Base-by-base conservation (phyloP, 2,329 filamentous ascomycete species). In the Nigrospora sphaerica region DNA sequence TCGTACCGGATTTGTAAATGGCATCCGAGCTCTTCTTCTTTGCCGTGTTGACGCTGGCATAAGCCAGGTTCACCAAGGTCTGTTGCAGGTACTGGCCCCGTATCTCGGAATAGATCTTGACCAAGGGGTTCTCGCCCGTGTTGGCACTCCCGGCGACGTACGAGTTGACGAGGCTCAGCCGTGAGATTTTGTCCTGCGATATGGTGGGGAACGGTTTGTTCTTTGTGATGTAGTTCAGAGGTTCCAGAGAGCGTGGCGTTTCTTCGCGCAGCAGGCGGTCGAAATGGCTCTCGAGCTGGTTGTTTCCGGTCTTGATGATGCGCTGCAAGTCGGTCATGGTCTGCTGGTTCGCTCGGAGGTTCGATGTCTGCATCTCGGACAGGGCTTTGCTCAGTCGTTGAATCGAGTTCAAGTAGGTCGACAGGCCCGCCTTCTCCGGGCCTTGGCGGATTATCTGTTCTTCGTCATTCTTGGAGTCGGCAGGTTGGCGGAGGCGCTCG, bases 191-290 rank as follows among this genome's bases (percentile, higher is more conserved):
- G 46, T 93, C 88, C 52, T 86, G 80, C 1, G 85, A 76, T 28
- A 97, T 77, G 11, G 84, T 74, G 10, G 93, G 93, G 57, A 97
- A 98, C 1, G 86, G 81, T 62, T 75, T 78, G 71, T 89, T 81
- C 67, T 97, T 97, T 16, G 90, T 96, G 57, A 96, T 85, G 61
- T 85, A 96, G 65, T 95, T 88, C 39, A 98, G 71, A 9, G 93
- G 91, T 61, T 98, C 93, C 42, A 97, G 78, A 3, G 86, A 80
- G 43, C 80, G 80, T 13, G 88, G 85, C 35, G 91, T 88, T 55
- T 95, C 87, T 51, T 77, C 79, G 39, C 77, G 73, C 34, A 98
- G 70, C 45, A 90, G 75, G 49, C 85, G 83, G 51, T 90, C 81
- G 61, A 96, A 95, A 46, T 92, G 78, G 46, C 82, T 82, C 65